Evolutionary conservation across 345 rosid species (phyloP), one percentile per base, ranked within the genome.

Genomic region (Passiflora organensis): DNA sequence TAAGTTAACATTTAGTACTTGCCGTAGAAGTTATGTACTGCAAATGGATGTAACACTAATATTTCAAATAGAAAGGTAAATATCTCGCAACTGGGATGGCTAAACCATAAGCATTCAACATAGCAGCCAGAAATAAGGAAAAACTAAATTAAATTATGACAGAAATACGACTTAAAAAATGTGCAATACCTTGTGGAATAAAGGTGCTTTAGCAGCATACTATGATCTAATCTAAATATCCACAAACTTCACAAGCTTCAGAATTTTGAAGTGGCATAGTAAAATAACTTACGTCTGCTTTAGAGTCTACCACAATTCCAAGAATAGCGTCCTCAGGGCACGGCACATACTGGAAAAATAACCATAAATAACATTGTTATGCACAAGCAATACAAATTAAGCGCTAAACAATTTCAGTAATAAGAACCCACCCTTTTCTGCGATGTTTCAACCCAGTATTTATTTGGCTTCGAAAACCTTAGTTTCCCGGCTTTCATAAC

Each of bases 271-370:
- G n/a, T n/a, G n/a, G n/a, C n/a, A n/a, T n/a, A n/a, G n/a, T n/a
- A 28, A 66, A 75, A 58, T 41, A 34, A 48, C 95, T 83, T 79
- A 87, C 96, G 59, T 85, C 95, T 54, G 83, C 65, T 82, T 62
- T 91, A 60, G 73, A 65, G 69, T 87, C 96, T 9, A 82, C 89
- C 60, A 83, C 89, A 6, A 91, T 79, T 66, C 95, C 97, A 76
- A 91, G 91, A 64, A 87, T 69, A 36, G 74, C 56, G 64, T 91
- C 96, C 58, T 80, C 97, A 34, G 51, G 65, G 51, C 78, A 76
- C 55, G 91, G 89, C 54, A 78, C 76, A 48, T 91, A 91, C 96
- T 87, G 83, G 60, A 75, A 17, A 65, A 67, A 43, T 36, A 59
- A 76, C 18, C 44, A 38, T 52, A 17, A 36, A 46, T 13, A 41